Evolutionary conservation across 192 early-diverging fungal genomes (phyloP).

Genomic region (Coemansia umbellata): DNA sequence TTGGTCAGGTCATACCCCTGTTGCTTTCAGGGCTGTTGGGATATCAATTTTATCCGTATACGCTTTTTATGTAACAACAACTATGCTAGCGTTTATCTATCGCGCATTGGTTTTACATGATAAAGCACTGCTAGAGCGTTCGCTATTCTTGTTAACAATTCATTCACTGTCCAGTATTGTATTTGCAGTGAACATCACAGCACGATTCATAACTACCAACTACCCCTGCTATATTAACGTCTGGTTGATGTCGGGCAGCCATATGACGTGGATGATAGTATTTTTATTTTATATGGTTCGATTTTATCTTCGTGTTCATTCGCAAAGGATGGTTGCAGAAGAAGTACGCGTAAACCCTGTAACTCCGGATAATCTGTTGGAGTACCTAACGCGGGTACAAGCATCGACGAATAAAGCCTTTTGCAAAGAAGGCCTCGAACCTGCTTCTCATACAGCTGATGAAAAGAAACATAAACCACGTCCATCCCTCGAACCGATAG

Average conservation of each 20-base stretch:
- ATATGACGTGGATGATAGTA: conserved; percentile 11
- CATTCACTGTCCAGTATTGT: conserved; percentile 5
- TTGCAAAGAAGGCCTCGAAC: background rate
- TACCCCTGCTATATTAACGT: conserved; percentile 34
- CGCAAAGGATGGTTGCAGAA: conserved; percentile 7
- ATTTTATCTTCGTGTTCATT: conserved; percentile 11
- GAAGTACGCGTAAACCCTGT: conserved; percentile 32
- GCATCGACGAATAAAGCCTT: background rate
- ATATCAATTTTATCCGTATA: conserved; percentile 14
- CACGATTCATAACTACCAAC: conserved; percentile 13
- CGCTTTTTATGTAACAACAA: conserved; percentile 5
- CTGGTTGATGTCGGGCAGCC: conserved; percentile 15
- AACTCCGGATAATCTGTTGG: conserved; percentile 29
- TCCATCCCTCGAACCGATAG: background rate
- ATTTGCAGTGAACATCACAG: conserved; percentile 7
- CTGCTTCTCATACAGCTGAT: background rate
- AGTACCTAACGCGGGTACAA: conserved; percentile 3
- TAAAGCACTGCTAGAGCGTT: conserved; percentile 25
- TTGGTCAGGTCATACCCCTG: background rate
- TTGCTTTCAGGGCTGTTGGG: conserved; percentile 8
- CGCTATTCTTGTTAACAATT: conserved; percentile 16
- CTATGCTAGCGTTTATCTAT: conserved; percentile 19
- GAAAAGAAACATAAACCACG: too few species aligned
- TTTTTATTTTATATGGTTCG: conserved; percentile 27
- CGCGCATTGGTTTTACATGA: conserved; percentile 21